A percentile compares a stretch with the other conserved stretches of the same genome.
These are phyloP conservation scores for Saturnispora hagleri DNA, from an alignment of 805 yeast species.

Conservation along the genomic window DNA sequence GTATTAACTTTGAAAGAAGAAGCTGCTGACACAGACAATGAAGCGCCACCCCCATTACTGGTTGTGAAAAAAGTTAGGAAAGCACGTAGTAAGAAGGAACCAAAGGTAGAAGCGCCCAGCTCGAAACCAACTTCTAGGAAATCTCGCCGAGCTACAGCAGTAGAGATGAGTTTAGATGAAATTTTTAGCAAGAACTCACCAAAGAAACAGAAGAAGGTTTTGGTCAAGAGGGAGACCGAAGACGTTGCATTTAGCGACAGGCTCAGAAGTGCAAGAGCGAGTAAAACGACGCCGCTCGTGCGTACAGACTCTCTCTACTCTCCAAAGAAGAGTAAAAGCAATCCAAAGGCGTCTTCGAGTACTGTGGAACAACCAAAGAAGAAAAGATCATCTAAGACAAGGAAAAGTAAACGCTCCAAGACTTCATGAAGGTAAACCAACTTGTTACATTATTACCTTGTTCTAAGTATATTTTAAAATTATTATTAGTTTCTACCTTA, in stretches of 20 bases:
- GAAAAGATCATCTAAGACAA: not conserved
- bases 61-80: slow-evolving; percentile 2
- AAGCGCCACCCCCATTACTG: not conserved
- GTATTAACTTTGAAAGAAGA: slow-evolving; percentile 1
- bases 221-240: not conserved
- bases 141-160: not conserved
- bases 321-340: not conserved
- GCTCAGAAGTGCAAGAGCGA: not conserved
- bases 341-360: not conserved
- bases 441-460: not conserved
- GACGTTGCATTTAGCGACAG: not conserved
- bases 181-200: not conserved
- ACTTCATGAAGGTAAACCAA: not conserved
- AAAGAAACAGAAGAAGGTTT: not conserved
- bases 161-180: not conserved
- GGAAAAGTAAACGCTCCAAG: not conserved
- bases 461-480: not conserved
- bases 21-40: not conserved
- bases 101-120: not conserved
- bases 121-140: not conserved
- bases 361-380: not conserved
- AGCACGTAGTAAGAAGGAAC: not conserved
- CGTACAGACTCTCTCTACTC: not conserved
- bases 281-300: not conserved
- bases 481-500: not conserved